These are phyloP conservation scores for Tylopilus sp. DNA, from an alignment of 768 basidiomycete species.

Conservation along the genomic window DNA sequence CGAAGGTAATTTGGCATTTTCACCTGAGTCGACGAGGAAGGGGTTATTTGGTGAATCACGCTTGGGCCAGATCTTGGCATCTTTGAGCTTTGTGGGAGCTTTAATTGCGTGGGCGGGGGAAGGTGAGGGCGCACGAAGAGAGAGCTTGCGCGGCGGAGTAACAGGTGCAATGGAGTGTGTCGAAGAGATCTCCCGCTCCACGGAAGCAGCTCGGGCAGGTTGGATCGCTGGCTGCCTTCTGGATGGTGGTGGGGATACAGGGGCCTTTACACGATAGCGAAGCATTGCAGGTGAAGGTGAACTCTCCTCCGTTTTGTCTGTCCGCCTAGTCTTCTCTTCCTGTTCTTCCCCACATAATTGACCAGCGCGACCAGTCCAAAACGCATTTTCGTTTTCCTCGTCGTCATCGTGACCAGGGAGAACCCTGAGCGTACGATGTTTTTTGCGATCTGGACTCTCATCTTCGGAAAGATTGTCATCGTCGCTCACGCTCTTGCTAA, in stretches of 20 bases:
- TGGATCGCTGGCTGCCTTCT: slow-evolving; percentile 40
- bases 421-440: slow-evolving; percentile 33
- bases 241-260: slow-evolving; percentile 67
- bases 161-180: slow-evolving; percentile 16
- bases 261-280: slow-evolving; percentile 35
- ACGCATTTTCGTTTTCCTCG: slow-evolving; percentile 46
- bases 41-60: slow-evolving; percentile 73
- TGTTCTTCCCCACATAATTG: slow-evolving; percentile 9
- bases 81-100: slow-evolving; percentile 40
- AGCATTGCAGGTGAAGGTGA: slow-evolving; percentile 38
- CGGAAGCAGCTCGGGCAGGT: slow-evolving; percentile 26
- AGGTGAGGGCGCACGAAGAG: slow-evolving; percentile 23
- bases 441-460: slow-evolving; percentile 33
- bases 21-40: slow-evolving; percentile 46
- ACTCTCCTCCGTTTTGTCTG: slow-evolving; percentile 9
- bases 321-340: slow-evolving; percentile 2
- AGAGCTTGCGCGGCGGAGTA: slow-evolving; percentile 23
- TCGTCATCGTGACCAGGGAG: slow-evolving; percentile 45
- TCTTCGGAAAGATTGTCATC: slow-evolving; percentile 20
- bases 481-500: slow-evolving; percentile 11
- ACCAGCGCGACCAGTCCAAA: slow-evolving; percentile 24
- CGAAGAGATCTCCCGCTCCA: slow-evolving; percentile 13
- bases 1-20: slow-evolving; percentile 17
- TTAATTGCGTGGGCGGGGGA: slow-evolving; percentile 23
- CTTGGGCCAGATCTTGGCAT: slow-evolving; percentile 32